Evolutionary conservation across 2,329 filamentous ascomycete genomes (phyloP).

Genomic region (Monosporascus sp.): DNA sequence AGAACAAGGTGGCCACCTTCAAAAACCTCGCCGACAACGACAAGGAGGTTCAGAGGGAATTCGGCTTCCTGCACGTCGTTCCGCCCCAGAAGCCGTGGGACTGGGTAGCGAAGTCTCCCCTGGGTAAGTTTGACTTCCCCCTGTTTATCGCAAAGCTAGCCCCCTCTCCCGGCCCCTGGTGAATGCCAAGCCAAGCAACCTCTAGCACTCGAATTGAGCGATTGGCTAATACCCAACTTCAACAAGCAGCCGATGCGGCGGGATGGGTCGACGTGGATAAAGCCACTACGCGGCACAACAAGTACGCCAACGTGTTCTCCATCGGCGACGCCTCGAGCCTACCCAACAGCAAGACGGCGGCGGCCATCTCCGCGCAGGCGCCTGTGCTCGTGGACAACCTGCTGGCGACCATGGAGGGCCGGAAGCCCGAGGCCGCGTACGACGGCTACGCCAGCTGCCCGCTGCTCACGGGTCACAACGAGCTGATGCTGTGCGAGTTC

Average conservation of each 20-base stretch:
- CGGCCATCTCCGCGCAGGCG: constrained; percentile 38
- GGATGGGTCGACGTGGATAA: constrained; percentile 31
- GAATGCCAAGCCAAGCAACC: background rate
- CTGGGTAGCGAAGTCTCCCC: constrained; percentile 28
- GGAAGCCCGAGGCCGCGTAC: constrained; percentile 28
- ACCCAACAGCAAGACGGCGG: constrained; percentile 39
- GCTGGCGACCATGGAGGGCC: constrained; percentile 29
- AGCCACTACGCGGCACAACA: constrained; percentile 28
- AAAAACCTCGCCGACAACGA: constrained; percentile 27
- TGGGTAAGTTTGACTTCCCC: constrained; percentile 25
- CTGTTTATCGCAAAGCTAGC: background rate
- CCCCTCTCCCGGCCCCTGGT: background rate
- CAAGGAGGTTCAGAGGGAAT: constrained; percentile 27
- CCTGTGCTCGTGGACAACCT: constrained; percentile 40
- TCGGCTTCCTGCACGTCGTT: constrained; percentile 32
- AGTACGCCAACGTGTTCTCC: constrained; percentile 35
- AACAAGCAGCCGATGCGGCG: constrained; percentile 40
- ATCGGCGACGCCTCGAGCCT: constrained; percentile 34
- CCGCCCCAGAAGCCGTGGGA: constrained; percentile 29
- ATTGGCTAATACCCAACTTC: constrained; percentile 36
- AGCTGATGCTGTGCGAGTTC: constrained; percentile 44
- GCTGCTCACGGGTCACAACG: constrained; percentile 37
- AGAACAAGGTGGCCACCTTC: constrained; percentile 30
- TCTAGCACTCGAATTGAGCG: background rate
- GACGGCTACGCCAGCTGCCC: constrained; percentile 42